Base-by-base conservation (phyloP, 1,284 basidiomycete species). In the Anthracocystis panici-leucophaei region DNA sequence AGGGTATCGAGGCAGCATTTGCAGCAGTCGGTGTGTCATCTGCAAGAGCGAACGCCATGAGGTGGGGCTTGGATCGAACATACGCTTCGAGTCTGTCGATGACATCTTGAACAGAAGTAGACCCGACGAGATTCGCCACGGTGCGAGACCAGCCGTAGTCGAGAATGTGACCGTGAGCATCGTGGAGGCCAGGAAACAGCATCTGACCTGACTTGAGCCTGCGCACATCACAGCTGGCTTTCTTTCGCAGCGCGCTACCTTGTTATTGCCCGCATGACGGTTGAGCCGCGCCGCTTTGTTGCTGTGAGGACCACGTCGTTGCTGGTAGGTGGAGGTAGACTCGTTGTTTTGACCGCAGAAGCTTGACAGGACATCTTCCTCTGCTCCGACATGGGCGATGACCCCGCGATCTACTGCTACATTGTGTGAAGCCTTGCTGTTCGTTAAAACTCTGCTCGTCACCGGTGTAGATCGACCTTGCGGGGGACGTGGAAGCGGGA, bases 1-100 rank as follows among this genome's bases (percentile, higher is more conserved):
- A 96, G 9, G 62, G 65, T 45, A 60, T n/a, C 23, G 50, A 46
- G 5, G 57, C 35, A 5, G 46, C 9, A 5, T 62, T 44, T 7
- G 20, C 35, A 16, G 23, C 33, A 35, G 38, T 23, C 12, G n/a
- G 7, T 5, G 53, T n/a, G 11, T 54, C 42, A 12, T 57, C 63
- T 5, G 57, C 53, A 1, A 53, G 54, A 1, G 55, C 60, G 5
- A 70, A 60, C 2, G 57, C 65, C 25, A 72, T 46, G 12, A 79
- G 55, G 12, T 72, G 49, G 10, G 77, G 72, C 6, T 55, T 21
- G 1, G 61, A 60, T 11, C 57, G 44, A 27, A 79, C 70, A 31
- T 80, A 75, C 8, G 45, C 33, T 20, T 80, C 74, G 14, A 83
- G 51, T 8, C 79, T 55, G n/a, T 57, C 51, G 29, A 79, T 66